These are phyloP conservation scores for Blepharisma undulans DNA, from an alignment of 169 alveolate species.

Conservation along the genomic window DNA sequence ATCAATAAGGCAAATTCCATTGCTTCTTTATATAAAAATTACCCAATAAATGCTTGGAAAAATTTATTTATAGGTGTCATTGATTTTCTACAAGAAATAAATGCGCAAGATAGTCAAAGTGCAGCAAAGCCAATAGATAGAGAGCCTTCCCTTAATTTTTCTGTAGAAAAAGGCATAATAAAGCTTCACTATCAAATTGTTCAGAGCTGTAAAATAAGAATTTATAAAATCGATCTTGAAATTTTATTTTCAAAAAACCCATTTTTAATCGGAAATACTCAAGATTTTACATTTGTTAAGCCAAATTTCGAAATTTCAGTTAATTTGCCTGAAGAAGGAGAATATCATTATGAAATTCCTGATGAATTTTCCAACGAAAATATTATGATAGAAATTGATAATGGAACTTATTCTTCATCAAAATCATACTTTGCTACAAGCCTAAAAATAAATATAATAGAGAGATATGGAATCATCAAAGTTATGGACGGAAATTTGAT, in stretches of 20 bases:
- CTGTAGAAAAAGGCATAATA: not conserved
- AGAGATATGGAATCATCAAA: slow-evolving; percentile 75
- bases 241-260: slow-evolving; percentile 36
- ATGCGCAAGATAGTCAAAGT: not conserved
- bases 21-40: not conserved
- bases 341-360: slow-evolving; percentile 44
- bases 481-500: slow-evolving; percentile 57
- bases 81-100: not conserved
- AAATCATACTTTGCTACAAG: slow-evolving; percentile 67
- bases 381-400: slow-evolving; percentile 72
- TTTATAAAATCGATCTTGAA: slow-evolving; percentile 31
- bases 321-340: not conserved
- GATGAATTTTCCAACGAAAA: slow-evolving; percentile 58
- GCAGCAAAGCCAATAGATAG: not conserved
- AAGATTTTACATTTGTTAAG: not conserved
- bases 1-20: not conserved
- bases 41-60: slow-evolving; percentile 14
- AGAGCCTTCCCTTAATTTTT: not conserved
- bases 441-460: slow-evolving; percentile 61
- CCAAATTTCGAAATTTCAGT: not conserved
- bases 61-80: not conserved
- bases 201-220: not conserved
- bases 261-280: not conserved
- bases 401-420: slow-evolving; percentile 63
- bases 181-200: not conserved